Evolutionary conservation across 148 eudicot genomes (phyloP).

Genomic region (Arctostaphylos glauca): DNA sequence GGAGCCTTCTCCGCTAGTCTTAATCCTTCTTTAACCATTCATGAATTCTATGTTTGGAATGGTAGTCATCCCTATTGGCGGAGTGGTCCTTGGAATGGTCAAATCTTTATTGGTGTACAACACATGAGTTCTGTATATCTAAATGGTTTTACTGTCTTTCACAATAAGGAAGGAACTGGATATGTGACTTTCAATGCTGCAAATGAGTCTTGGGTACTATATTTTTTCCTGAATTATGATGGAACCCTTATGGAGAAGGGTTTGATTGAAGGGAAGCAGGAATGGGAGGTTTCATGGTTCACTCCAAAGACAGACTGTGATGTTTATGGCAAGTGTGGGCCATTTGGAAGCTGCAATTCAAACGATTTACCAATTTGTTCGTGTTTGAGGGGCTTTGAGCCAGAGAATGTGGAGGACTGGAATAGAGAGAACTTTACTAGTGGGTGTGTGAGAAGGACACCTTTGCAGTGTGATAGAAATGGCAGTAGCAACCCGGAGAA

Average conservation of each 20-base stretch:
- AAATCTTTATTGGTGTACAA: conserved; percentile 23
- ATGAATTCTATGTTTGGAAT: conserved; percentile 34
- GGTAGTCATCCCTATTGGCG: conserved; percentile 34
- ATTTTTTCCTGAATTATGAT: conserved; percentile 18
- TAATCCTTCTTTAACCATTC: conserved; percentile 14
- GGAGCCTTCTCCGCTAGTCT: conserved; percentile 36
- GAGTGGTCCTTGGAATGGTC: conserved; percentile 45
- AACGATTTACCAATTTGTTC: conserved; percentile 35
- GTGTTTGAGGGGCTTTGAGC: conserved; percentile 54
- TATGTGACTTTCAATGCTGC: conserved; percentile 12
- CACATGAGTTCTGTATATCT: background rate
- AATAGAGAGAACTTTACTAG: conserved; percentile 38
- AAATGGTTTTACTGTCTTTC: background rate
- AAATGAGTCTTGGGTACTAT: background rate
- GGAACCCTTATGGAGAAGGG: conserved; percentile 18
- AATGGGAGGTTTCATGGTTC: conserved; percentile 27
- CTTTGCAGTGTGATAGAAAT: conserved; percentile 33
- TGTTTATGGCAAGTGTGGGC: conserved; percentile 50
- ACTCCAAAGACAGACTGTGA: conserved; percentile 32
- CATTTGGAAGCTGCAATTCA: conserved; percentile 52
- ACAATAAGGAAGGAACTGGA: conserved; percentile 13
- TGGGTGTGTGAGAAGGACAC: conserved; percentile 47
- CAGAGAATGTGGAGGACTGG: conserved; percentile 42
- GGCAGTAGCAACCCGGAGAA: background rate
- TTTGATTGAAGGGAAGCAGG: conserved; percentile 18